Evolutionary conservation across 106 monocot species (phyloP).

Genomic region (Apostasia ramifera): DNA sequence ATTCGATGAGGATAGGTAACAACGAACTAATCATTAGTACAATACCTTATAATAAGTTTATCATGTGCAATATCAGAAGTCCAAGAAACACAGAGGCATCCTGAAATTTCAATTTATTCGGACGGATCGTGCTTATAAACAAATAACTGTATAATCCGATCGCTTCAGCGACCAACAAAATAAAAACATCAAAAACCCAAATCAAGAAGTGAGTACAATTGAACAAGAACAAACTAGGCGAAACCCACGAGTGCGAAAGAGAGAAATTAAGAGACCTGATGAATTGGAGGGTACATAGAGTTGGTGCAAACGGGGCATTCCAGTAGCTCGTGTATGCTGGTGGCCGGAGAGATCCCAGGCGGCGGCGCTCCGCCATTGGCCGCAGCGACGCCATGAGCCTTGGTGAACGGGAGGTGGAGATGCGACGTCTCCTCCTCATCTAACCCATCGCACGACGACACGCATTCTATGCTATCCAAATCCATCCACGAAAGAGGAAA

Average conservation of each 20-base stretch:
- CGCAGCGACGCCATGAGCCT: conserved; percentile 19
- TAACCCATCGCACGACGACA: conserved; percentile 42
- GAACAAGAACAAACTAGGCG: neutral
- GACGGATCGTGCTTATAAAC: no score
- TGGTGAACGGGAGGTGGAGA: conserved; percentile 23
- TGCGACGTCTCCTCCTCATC: conserved; percentile 36
- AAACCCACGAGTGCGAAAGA: neutral
- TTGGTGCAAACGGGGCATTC: conserved; percentile 85
- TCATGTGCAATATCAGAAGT: no score
- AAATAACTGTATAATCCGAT: no score
- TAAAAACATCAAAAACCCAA: neutral
- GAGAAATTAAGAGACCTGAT: conserved; percentile 36
- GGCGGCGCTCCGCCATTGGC: conserved; percentile 12
- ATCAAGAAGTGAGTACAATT: neutral
- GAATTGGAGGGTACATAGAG: conserved; percentile 84
- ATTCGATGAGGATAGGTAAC: no score
- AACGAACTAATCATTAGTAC: no score
- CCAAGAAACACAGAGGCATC: no score
- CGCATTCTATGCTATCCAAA: conserved; percentile 61
- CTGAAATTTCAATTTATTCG: no score
- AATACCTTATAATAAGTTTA: no score
- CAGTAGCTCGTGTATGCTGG: conserved; percentile 64
- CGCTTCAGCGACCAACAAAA: neutral
- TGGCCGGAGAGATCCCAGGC: conserved; percentile 30
- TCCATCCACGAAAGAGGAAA: conserved; percentile 22